Evolutionary conservation across 2,329 filamentous ascomycete genomes (phyloP).

Genomic region (Mycocentrospora acerina): DNA sequence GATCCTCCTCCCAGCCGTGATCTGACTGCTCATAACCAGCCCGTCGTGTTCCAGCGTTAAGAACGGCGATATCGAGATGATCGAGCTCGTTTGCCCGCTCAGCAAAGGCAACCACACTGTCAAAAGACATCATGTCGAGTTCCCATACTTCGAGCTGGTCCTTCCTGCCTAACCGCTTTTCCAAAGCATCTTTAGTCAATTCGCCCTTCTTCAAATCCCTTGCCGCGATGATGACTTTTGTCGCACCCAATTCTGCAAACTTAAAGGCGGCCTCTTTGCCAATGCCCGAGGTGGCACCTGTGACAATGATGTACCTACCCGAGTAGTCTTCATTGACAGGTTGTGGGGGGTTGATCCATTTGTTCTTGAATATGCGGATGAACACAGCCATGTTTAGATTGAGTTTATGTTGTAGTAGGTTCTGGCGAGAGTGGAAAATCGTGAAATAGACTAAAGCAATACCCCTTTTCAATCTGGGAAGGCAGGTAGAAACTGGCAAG

Average conservation of each 20-base stretch:
- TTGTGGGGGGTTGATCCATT: conserved; percentile 39
- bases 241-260: conserved; percentile 39
- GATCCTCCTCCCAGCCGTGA: conserved; percentile 46
- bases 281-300: conserved; percentile 44
- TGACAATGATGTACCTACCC: conserved; percentile 50
- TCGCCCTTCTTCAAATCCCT: conserved; percentile 41
- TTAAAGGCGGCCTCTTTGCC: conserved; percentile 42
- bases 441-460: no score
- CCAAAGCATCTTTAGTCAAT: conserved; percentile 32
- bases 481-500: no score
- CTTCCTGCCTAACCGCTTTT: conserved; percentile 22
- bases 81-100: conserved; percentile 29
- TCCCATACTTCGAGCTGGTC: conserved; percentile 40
- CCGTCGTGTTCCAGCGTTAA: conserved; percentile 44
- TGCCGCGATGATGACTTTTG: conserved; percentile 43
- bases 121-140: conserved; percentile 40
- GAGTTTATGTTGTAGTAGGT: no score
- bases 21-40: conserved; percentile 21
- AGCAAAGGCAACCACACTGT: conserved; percentile 36
- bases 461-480: no score
- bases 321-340: conserved; percentile 34
- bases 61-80: conserved; percentile 40
- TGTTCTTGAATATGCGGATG: conserved; percentile 29
- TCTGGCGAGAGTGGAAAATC: no score
- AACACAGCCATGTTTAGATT: conserved; percentile 40